A percentile compares a stretch with the other conserved stretches of the same genome.
These are phyloP conservation scores for Hypsizygus marmoreus DNA, from an alignment of 768 basidiomycete species.

Conservation along the genomic window DNA sequence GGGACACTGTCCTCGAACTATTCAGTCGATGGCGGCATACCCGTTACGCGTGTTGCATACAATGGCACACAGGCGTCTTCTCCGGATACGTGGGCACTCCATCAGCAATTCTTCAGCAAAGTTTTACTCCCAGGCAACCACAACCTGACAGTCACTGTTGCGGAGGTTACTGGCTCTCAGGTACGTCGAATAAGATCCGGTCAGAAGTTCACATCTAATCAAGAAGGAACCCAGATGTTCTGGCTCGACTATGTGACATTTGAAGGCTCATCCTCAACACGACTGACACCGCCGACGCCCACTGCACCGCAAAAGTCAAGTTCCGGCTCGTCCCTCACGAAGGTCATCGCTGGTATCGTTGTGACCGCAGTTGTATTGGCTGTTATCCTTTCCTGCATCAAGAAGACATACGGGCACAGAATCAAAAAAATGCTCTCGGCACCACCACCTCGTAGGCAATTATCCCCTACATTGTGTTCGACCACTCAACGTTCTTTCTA, in stretches of 20 bases:
- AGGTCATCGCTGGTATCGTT: background rate
- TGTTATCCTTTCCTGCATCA: too few relatives aligned
- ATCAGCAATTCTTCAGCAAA: constrained; percentile 18
- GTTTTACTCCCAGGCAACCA: constrained; percentile 17
- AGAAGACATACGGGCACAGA: too few relatives aligned
- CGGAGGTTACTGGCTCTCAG: constrained; percentile 15
- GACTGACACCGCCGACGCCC: constrained; percentile 2
- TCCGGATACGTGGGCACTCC: constrained; percentile 10
- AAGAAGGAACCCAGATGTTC: constrained; percentile 4
- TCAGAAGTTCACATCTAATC: background rate
- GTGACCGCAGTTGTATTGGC: background rate
- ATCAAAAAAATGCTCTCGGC: too few relatives aligned
- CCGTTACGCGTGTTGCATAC: constrained; percentile 6
- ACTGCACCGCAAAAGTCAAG: background rate
- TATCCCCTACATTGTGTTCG: background rate
- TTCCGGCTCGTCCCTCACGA: too few relatives aligned
- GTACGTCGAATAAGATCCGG: constrained; percentile 2
- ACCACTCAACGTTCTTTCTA: background rate
- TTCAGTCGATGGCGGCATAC: constrained; percentile 11
- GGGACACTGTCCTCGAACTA: constrained; percentile 17
- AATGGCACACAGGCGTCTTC: constrained; percentile 13
- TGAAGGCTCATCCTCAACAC: constrained; percentile 13
- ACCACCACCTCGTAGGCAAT: too few relatives aligned
- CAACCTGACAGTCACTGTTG: constrained; percentile 9
- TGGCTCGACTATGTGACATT: constrained; percentile 19